Evolutionary conservation across 192 early-diverging fungal species (phyloP).

Genomic region (Coemansia sp.): DNA sequence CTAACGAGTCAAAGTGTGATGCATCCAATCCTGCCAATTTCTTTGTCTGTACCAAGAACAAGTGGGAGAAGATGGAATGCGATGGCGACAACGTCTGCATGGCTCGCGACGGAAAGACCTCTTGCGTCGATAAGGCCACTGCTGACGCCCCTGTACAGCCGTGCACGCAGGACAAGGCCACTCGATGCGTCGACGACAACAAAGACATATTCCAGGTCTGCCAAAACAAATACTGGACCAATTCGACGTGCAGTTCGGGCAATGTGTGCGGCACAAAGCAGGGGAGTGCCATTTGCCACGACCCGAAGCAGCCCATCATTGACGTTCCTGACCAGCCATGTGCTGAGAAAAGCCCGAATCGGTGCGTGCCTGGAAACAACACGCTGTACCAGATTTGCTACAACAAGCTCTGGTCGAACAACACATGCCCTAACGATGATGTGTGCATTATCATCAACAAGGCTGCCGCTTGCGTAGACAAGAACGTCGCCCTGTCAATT

Average conservation of each 20-base stretch:
- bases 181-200: conserved; percentile 29
- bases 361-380: conserved; percentile 20
- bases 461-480: conserved; percentile 27
- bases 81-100: conserved; percentile 36
- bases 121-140: conserved; percentile 26
- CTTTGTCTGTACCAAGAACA: conserved; percentile 27
- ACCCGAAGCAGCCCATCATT: conserved; percentile 25
- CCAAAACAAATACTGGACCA: conserved; percentile 40
- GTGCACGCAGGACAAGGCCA: conserved; percentile 21
- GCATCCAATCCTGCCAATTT: conserved; percentile 17
- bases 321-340: conserved; percentile 42
- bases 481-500: conserved; percentile 6
- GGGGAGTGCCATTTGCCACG: conserved; percentile 31
- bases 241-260: conserved; percentile 31
- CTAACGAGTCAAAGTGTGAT: conserved; percentile 44
- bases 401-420: conserved; percentile 34
- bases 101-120: conserved; percentile 19
- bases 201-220: conserved; percentile 35
- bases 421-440: conserved; percentile 28
- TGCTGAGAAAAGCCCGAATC: conserved; percentile 10
- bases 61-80: conserved; percentile 42
- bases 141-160: conserved; percentile 30
- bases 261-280: conserved; percentile 37
- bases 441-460: conserved; percentile 28
- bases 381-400: conserved; percentile 36